Evolutionary conservation across 2,329 filamentous ascomycete species (phyloP).

Genomic region (Fusarium nygamai): DNA sequence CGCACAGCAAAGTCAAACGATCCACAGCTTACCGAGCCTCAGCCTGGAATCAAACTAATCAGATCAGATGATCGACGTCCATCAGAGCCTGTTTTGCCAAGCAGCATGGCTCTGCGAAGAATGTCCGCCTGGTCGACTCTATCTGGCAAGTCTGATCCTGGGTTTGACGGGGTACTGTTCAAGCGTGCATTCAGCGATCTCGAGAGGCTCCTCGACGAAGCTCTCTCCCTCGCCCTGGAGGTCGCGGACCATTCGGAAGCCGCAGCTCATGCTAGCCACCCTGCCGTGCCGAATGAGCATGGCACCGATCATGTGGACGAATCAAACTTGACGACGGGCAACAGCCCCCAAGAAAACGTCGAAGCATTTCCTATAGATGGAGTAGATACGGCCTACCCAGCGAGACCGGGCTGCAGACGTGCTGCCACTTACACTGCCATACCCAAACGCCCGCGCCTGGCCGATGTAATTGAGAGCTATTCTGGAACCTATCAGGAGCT

Average conservation of each 20-base stretch:
- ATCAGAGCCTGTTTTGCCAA: slow-evolving; percentile 38
- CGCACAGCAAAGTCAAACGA: slow-evolving; percentile 40
- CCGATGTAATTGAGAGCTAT: slow-evolving; percentile 43
- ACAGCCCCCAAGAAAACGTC: slow-evolving; percentile 9
- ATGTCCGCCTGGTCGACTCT: slow-evolving; percentile 27
- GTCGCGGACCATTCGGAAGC: slow-evolving; percentile 48
- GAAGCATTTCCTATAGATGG: slow-evolving; percentile 10
- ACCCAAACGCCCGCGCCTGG: slow-evolving; percentile 38
- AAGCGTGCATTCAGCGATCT: slow-evolving; percentile 54
- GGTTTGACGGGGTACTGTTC: slow-evolving; percentile 45
- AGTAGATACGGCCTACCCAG: neutral
- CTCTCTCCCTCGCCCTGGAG: slow-evolving; percentile 55
- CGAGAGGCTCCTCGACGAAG: slow-evolving; percentile 59
- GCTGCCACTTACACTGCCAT: slow-evolving; percentile 40
- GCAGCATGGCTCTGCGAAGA: slow-evolving; percentile 24
- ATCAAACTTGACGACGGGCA: neutral
- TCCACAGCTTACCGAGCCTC: slow-evolving; percentile 44
- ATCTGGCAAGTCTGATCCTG: slow-evolving; percentile 35
- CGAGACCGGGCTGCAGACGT: slow-evolving; percentile 36
- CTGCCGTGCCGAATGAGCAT: slow-evolving; percentile 16
- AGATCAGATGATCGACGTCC: slow-evolving; percentile 27
- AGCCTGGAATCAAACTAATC: slow-evolving; percentile 13
- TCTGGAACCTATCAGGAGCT: slow-evolving; percentile 28
- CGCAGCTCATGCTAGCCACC: slow-evolving; percentile 9
- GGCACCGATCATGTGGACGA: slow-evolving; percentile 1